Conservation (phyloP, 177 flowering plant genomes). For the Vitis hybrid region DNA sequence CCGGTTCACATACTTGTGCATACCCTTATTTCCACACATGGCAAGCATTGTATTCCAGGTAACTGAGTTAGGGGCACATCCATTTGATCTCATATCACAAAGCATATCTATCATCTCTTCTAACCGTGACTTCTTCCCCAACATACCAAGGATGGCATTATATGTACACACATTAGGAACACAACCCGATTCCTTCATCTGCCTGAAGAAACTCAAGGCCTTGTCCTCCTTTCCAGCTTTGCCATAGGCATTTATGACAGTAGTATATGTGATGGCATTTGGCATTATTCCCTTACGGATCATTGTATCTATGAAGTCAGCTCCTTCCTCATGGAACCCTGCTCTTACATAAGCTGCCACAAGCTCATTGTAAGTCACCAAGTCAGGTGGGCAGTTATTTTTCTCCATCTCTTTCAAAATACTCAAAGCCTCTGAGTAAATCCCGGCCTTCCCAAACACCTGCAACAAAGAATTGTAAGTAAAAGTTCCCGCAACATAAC, state of each 20-base stretch:
- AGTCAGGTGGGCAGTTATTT: conserved; percentile 59
- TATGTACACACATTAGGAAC: conserved; percentile 83
- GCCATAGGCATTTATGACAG: conserved; percentile 83
- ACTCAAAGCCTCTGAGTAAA: conserved; percentile 56
- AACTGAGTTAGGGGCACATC: conserved; percentile 69
- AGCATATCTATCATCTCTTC: conserved; percentile 75
- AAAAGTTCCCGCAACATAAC: conserved; percentile 68
- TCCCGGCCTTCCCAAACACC: conserved; percentile 76
- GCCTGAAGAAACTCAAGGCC: conserved; percentile 57
- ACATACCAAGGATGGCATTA: conserved; percentile 74
- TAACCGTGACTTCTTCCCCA: conserved; percentile 64
- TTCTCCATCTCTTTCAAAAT: conserved; percentile 86
- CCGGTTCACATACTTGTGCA: conserved; percentile 52
- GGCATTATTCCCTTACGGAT: conserved; percentile 62
- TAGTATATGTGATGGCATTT: conserved; percentile 81
- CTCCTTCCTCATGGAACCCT: conserved; percentile 78
- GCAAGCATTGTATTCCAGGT: conserved; percentile 92
- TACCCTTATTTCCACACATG: conserved; percentile 68
- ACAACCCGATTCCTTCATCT: conserved; percentile 75
- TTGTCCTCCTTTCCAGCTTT: conserved; percentile 70
- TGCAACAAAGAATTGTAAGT: conserved; percentile 80
- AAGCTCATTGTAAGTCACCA: conserved; percentile 81
- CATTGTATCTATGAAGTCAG: conserved; percentile 65
- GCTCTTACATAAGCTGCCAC: conserved; percentile 78
- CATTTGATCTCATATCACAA: conserved; percentile 61